Base-by-base conservation (phyloP, 176 grass and related monocot species). In the Panicum miliaceum region DNA sequence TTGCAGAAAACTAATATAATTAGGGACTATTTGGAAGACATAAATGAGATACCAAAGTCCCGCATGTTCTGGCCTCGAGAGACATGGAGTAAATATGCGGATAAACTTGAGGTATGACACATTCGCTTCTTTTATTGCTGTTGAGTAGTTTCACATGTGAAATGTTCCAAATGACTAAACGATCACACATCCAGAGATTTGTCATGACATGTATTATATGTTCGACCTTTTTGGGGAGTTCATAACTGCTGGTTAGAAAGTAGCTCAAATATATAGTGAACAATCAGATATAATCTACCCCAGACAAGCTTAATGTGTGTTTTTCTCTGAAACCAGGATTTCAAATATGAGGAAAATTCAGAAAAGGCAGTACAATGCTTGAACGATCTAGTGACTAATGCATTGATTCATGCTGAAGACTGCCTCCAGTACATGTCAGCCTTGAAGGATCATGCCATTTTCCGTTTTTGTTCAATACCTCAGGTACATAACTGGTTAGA, bases 31-130 rank as follows among this genome's bases (percentile, higher is more conserved):
- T 90, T 98, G 84, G 96, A 98, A 77, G 96, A 98, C 57, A 95
- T 98, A 88, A 98, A 98, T 70, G 96, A 98, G 83, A 90, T 94
- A 83, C 96, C 96, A 34, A 95, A 63, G 85, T 95, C 93, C 9
- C 96, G 91, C 67, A 98, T 98, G 96, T 98, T 98, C 85, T 98
- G 96, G 96, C 96, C 96, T 81, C 89, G 89, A 22, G 87, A 98
- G 93, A 94, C 89, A 80, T 98, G 96, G 96, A 94, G 91, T 73
- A 98, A 98, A 93, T 98, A 98, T 78, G 91, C 73, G 15, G 68
- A 90, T 79, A 94, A 94, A 81, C 96, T 98, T 83, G 96, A 98
- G 96, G 96, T 98, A 70, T 50, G 65, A 41, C 18, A 12, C 47
- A 80, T 81, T 75, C 37, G 56, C 9, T 29, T 84, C 23, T 43